Conservation (phyloP, 768 basidiomycete genomes). For the Pleurotus tuber-regium region DNA sequence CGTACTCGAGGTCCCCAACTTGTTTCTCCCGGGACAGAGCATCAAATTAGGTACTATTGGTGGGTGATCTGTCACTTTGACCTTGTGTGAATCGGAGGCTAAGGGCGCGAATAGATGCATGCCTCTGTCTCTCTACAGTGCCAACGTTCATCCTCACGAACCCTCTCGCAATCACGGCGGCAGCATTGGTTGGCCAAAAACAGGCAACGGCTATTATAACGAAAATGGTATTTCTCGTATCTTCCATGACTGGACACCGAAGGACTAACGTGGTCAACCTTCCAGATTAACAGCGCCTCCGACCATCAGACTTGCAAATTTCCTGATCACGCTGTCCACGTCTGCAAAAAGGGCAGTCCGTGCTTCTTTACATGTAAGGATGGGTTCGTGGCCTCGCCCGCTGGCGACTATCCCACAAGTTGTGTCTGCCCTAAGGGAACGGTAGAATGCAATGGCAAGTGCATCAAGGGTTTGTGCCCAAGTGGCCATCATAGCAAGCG, state of each 20-base stretch:
- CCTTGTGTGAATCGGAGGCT: neutral
- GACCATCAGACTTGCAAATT: slow-evolving; percentile 31
- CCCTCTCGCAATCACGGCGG: slow-evolving; percentile 25
- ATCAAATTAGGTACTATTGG: slow-evolving; percentile 30
- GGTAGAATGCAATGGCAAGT: slow-evolving; percentile 49
- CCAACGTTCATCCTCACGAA: slow-evolving; percentile 32
- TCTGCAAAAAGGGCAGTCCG: slow-evolving; percentile 32
- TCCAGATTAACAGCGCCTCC: slow-evolving; percentile 23
- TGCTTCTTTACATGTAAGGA: slow-evolving; percentile 47
- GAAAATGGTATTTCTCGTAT: slow-evolving; percentile 27
- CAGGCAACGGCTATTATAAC: slow-evolving; percentile 29
- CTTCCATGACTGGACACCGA: neutral
- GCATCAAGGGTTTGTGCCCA: slow-evolving; percentile 30
- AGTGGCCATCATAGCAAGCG: slow-evolving; percentile 30
- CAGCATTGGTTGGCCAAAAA: slow-evolving; percentile 26
- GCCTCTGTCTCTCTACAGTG: slow-evolving; percentile 41
- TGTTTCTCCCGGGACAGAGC: slow-evolving; percentile 17
- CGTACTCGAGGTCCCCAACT: slow-evolving; percentile 26
- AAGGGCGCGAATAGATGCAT: slow-evolving; percentile 29
- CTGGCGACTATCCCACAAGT: slow-evolving; percentile 28
- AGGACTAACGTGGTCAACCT: neutral
- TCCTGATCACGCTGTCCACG: slow-evolving; percentile 36
- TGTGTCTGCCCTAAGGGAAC: slow-evolving; percentile 42
- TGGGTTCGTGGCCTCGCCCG: slow-evolving; percentile 35
- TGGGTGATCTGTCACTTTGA: slow-evolving; percentile 14